Evolutionary conservation across 805 yeast species (phyloP), one percentile per base, ranked within the genome.

Genomic region (Myxozyma melibiosi): DNA sequence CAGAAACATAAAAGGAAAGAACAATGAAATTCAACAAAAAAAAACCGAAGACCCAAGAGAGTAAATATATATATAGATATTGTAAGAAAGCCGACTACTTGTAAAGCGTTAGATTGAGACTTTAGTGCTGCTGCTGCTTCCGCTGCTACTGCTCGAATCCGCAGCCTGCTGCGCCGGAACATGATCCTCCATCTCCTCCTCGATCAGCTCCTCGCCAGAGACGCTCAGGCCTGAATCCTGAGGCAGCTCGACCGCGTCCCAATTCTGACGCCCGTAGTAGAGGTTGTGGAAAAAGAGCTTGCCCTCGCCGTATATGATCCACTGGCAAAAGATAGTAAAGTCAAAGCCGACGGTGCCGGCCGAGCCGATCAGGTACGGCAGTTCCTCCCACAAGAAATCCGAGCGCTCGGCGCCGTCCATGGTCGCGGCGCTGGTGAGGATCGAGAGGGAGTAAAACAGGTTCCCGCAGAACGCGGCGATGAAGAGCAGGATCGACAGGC

Each of bases 291-390:
- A 58, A 28, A 43, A 59, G 14, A 31, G 33, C n/a, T 50, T 50
- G 8, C 65, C 64, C 30, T 62, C 65, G 18, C 65, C 62, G 39
- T 56, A 62, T 16, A 45, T 30, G 16, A 59, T 45, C 65, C 69
- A 63, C 58, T 76, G 79, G 35, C 52, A 48, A 35, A 76, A 65
- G 37, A 76, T 74, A 24, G 82, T 73, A 37, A 84, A 58, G 69
- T 91, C 97, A 70, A 91, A 90, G 2, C 83, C 63, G 18, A 90
- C 79, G 0, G 97, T 90, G 6, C 97, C 97, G 0, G 89, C 80
- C 63, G 94, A 84, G 0, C 97, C 97, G 25, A 90, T 67, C 31
- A 92, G 77, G 67, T 85, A 91, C 0, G 97, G 96, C 51, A 89
- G 69, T 66, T 90, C 96, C 45, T 82, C 84, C 62, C 74, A 63